Base-by-base conservation (phyloP, 768 basidiomycete species). In the Cystofilobasidium macerans region DNA sequence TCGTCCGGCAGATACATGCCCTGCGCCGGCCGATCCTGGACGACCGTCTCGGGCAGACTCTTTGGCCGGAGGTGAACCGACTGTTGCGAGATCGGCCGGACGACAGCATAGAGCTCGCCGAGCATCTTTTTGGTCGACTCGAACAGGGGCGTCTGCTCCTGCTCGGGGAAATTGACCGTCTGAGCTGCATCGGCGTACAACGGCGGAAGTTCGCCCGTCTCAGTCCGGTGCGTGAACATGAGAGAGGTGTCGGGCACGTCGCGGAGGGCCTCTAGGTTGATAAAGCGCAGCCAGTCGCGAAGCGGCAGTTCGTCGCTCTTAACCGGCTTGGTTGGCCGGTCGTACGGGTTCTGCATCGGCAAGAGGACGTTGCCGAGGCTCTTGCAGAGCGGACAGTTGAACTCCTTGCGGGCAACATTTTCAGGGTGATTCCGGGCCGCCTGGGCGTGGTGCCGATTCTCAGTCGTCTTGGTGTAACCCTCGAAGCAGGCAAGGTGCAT, bases 401-500 rank as follows among this genome's bases (percentile, higher is more conserved):
- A 98, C 72, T 99, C 95, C 70, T 87, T 87, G 45, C 95, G 82
- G 20, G 87, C 84, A n/a, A 92, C 89, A 71, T 85, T 87, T 74
- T 98, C 94, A 0, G 95, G 93, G 72, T 95, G 94, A 70, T 92
- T 90, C 43, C 95, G 80, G 8, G 90, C 90, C 7, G 88, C 84
- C 71, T 98, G 94, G 0, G 86, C 81, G 69, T 87, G 85, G 30
- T 70, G 66, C 26, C 67, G 67, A 11, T 35, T 58, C 53, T 89
- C 82, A 61, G 97, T 86, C 22, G 92, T 93, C 2, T 82, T 74
- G 69, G 83, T 91, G 75, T 97, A 98, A 2, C 86, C 86, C 57
- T 86, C 86, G 79, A 97, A 94, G 76, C 95, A 98, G 47, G 87
- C 84, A 69, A 93, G 77, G 77, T 99, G 95, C 92, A 99, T 98